Evolutionary conservation across 441 rosid genomes (phyloP), one percentile per base, ranked within the genome.

Genomic region (Erodium moschatum): DNA sequence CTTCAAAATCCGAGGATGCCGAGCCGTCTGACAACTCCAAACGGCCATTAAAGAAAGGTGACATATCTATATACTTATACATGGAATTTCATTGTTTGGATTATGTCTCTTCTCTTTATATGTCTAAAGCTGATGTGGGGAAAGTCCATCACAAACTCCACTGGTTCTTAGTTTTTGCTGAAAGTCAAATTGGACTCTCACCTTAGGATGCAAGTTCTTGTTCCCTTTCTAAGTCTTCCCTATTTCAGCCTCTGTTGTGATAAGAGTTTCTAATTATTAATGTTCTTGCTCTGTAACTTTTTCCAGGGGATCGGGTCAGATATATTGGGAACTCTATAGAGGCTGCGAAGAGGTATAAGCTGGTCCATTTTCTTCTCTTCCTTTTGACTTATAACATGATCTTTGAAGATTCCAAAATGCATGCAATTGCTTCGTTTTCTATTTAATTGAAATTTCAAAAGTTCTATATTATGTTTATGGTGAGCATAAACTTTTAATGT

Each of bases 291-390:
- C 27, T 56, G 15, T 35, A 60, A 35, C 71, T 62, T 33, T 68
- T 79, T 67, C 35, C 77, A 95, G 99, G 99, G 76, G 98, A 95
- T 82, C 89, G 86, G 69, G 95, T 95, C 69, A 95, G 77, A 75
- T 95, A 87, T 69, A 70, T 81, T 29, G 98, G 99, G 67, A 82
- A 85, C 67, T 74, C 96, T 40, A 75, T 67, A 74, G 83, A 85
- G 76, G 86, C 79, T 74, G 85, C 84, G 72, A 82, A 79, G 75
- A 89, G 97, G 99, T 95, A 63, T 71, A 24, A 7, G 66, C 38
- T 77, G 65, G 24, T 46, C 71, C 68, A 50, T 24, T 29, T 69
- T 65, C 16, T 10, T 6, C 50, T 21, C 20, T 48, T 27, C 42
- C 4, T 56, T 69, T 58, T 66, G 52, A 16, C 61, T 3, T 50